Base-by-base conservation (phyloP, 768 basidiomycete species). In the Suillus hirtellus region DNA sequence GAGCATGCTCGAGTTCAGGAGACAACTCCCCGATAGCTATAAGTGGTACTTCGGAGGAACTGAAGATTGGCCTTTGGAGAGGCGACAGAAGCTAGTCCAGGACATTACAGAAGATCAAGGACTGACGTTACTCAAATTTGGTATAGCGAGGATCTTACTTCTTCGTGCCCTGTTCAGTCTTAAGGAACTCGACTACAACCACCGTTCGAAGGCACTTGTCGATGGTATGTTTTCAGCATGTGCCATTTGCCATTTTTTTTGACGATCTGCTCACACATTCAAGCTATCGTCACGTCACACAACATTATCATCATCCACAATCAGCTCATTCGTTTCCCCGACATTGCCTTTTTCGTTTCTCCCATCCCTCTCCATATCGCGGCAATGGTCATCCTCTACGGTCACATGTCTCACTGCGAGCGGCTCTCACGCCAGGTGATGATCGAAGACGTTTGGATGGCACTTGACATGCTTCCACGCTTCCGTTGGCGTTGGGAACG, bases 401-500 rank as follows among this genome's bases (percentile, higher is more conserved):
- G 93, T 1, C 90, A 90, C 69, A 92, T 93, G 84, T 91, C 89
- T 8, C 85, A 86, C 60, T 90, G 89, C 64, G 85, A 90, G 34
- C 83, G 82, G 47, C 81, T 93, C 34, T 75, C 88, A 2, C 82
- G 80, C 46, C 79, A 86, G 62, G 84, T 85, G 44, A 91, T 89
- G 44, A 78, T 91, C 35, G 89, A 93, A 75, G 93, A 95, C 69
- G 84, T 95, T 43, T 91, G 89, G 87, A 85, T 92, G 73, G 93
- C 93, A 35, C 86, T 95, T 24, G 89, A 93, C 73, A 90, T 93
- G 86, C 84, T 94, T 12, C 93, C 93, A 2, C 88, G 88, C 38
- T 90, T 94, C 84, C 87, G 93, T 59, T 95, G 93, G 93, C 87
- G 93, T 65, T 95, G 93, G 93, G 91, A 93, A 70, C 85, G 93